A percentile compares a stretch with the other conserved stretches of the same genome.
Conservation (phyloP, 495 filamentous ascomycete species). For the Echria macrotheca region DNA sequence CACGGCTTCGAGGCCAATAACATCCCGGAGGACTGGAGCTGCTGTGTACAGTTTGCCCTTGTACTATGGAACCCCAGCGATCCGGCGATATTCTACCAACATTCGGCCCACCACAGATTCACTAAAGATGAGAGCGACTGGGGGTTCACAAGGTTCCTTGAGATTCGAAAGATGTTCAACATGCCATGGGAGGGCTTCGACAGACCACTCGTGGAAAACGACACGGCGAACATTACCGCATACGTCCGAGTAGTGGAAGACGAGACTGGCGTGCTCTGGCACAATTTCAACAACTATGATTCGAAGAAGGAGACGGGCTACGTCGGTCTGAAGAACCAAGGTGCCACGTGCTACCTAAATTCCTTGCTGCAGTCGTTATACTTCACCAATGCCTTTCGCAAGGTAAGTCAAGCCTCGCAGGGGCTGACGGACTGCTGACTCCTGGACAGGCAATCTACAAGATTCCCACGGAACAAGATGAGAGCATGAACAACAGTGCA, state of each 20-base stretch:
- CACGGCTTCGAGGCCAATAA: constrained; percentile 67
- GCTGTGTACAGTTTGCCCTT: constrained; percentile 91
- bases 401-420: constrained; percentile 46
- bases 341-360: constrained; percentile 97
- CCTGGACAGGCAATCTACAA: constrained; percentile 78
- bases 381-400: constrained; percentile 95
- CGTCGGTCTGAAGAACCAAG: constrained; percentile 95
- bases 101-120: constrained; percentile 78
- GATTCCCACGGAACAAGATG: constrained; percentile 84
- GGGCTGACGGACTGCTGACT: constrained; percentile 5
- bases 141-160: constrained; percentile 93
- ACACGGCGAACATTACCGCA: constrained; percentile 79
- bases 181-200: constrained; percentile 55
- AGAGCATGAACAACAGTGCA: constrained; percentile 77
- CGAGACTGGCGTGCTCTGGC: constrained; percentile 98
- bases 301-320: constrained; percentile 98
- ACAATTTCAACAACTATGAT: constrained; percentile 97
- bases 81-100: constrained; percentile 67
- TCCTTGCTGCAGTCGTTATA: constrained; percentile 94
- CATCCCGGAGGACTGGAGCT: constrained; percentile 83
- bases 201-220: constrained; percentile 81
- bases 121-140: constrained; percentile 96
- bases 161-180: constrained; percentile 75
- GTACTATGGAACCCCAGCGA: constrained; percentile 92
- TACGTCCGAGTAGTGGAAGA: constrained; percentile 94